Conservation (phyloP, 768 basidiomycete genomes). For the Cubamyces lactineus region DNA sequence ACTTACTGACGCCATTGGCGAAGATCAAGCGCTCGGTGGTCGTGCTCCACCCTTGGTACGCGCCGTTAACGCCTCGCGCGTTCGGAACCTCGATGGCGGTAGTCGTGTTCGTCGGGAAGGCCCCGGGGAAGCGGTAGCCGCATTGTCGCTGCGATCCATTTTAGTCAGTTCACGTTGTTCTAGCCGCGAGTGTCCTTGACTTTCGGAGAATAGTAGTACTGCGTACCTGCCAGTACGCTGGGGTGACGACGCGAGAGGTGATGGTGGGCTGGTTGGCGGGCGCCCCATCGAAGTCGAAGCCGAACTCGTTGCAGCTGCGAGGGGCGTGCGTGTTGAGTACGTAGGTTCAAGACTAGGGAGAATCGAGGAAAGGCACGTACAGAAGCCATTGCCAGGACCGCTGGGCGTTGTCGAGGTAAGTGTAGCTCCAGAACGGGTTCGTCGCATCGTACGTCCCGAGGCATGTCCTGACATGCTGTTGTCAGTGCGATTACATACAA, state of each 20-base stretch:
- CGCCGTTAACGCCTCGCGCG: conserved; percentile 44
- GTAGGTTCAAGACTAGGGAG: not conserved
- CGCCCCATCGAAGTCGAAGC: conserved; percentile 44
- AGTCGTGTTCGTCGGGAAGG: conserved; percentile 42
- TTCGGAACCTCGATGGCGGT: conserved; percentile 44
- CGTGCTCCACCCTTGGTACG: conserved; percentile 67
- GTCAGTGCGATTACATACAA: too few relatives aligned
- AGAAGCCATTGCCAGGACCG: conserved; percentile 74
- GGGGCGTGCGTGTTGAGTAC: conserved; percentile 30
- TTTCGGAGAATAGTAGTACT: not conserved
- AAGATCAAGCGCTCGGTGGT: conserved; percentile 63
- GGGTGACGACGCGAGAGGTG: conserved; percentile 54
- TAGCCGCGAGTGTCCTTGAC: not conserved
- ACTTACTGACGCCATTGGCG: conserved; percentile 62
- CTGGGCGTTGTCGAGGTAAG: conserved; percentile 48
- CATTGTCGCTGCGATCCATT: conserved; percentile 58
- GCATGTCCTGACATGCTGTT: conserved; percentile 30
- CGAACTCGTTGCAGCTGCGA: conserved; percentile 65
- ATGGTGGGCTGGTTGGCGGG: conserved; percentile 42
- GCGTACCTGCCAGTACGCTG: conserved; percentile 52
- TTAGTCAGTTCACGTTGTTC: not conserved
- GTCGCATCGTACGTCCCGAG: conserved; percentile 44
- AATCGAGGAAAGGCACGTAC: conserved; percentile 28
- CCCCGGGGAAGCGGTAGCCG: conserved; percentile 61
- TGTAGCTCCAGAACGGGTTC: conserved; percentile 53